Evolutionary conservation across 148 eudicot species (phyloP).

Genomic region (Camellia sinensis): DNA sequence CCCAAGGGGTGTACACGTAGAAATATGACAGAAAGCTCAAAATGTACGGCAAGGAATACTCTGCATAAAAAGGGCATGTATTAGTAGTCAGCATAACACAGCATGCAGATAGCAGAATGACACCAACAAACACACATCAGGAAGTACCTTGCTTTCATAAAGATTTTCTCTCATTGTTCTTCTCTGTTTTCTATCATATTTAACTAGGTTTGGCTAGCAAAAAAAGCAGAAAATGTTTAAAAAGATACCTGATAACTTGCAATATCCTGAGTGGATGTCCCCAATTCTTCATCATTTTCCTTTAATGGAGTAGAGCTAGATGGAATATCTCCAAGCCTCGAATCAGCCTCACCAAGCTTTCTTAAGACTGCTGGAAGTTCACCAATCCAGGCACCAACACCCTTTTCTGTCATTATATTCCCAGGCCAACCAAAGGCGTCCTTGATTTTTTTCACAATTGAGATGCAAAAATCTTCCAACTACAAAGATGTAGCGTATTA

Average conservation of each 20-base stretch:
- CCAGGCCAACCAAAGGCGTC: constrained; percentile 66
- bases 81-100: not conserved
- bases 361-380: constrained; percentile 55
- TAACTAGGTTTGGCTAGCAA: not conserved
- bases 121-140: not conserved
- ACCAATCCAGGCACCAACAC: constrained; percentile 72
- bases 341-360: constrained; percentile 28
- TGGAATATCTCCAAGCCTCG: constrained; percentile 25
- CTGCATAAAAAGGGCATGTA: not conserved
- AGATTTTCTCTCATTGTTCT: not conserved
- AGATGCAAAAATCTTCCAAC: constrained; percentile 59
- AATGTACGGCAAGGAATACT: not conserved
- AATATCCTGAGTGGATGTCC: constrained; percentile 49
- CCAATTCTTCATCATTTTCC: constrained; percentile 37
- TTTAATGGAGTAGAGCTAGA: constrained; percentile 25
- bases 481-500: constrained; percentile 22
- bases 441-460: constrained; percentile 56
- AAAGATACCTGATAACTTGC: constrained; percentile 79
- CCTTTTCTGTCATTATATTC: constrained; percentile 43
- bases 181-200: not conserved
- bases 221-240: not conserved
- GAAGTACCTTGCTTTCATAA: not conserved
- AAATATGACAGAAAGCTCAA: no score
- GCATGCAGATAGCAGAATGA: not conserved
- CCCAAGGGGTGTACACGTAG: no score